Evolutionary conservation across 2,329 filamentous ascomycete species (phyloP).

Genomic region (Nemania bipapillata): DNA sequence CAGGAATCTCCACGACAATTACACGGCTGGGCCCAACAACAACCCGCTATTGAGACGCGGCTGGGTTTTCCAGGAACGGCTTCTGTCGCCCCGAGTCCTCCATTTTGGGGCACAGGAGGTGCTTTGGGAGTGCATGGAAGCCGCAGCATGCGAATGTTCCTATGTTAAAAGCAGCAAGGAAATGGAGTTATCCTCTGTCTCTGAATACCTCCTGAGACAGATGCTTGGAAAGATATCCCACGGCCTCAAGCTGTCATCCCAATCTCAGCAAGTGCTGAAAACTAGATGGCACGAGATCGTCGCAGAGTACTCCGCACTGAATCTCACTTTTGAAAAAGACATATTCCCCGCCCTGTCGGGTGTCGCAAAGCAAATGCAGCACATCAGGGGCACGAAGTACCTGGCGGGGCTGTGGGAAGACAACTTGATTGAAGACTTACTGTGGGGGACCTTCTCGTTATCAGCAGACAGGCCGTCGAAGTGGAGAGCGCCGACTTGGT

Average conservation of each 20-base stretch:
- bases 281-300: background rate
- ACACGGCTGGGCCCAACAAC: background rate
- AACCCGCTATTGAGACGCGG: background rate
- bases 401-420: constrained; percentile 16
- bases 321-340: constrained; percentile 6
- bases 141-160: background rate
- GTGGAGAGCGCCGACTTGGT: constrained; percentile 19
- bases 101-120: constrained; percentile 7
- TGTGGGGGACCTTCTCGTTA: constrained; percentile 2
- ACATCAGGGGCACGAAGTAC: constrained; percentile 1
- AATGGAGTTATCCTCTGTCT: background rate
- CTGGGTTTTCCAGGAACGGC: constrained; percentile 14
- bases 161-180: background rate
- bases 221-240: constrained; percentile 1
- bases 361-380: constrained; percentile 6
- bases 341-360: constrained; percentile 20
- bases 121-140: constrained; percentile 5
- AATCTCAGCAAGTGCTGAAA: background rate
- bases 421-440: constrained; percentile 7
- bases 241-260: background rate
- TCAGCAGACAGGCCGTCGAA: constrained; percentile 3
- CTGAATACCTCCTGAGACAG: background rate
- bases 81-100: constrained; percentile 10
- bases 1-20: background rate
- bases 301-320: background rate